phyloP scores from a whole-genome alignment of 176 grass and related monocot genomes.

The Oryza brachyantha region DNA sequence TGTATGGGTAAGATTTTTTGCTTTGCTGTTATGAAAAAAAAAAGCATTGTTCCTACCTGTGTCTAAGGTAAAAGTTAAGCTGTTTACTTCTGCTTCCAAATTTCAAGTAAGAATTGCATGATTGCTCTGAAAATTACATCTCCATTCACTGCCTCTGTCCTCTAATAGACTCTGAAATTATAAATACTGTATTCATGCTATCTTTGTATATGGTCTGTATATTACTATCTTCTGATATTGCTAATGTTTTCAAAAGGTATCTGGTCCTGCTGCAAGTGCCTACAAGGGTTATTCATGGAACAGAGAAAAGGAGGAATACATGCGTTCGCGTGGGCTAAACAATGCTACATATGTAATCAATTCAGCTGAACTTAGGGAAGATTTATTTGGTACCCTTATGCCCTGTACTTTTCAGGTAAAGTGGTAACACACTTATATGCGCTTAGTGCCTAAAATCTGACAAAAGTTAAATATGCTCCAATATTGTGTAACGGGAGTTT shows the following conservation, averaged over 20 bases:
- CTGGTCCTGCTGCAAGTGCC: conserved; percentile 71
- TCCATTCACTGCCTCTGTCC: not conserved
- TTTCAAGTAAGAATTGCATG: not conserved
- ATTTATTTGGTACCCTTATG: conserved; percentile 61
- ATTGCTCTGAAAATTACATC: not conserved
- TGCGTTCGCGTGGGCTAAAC: conserved; percentile 53
- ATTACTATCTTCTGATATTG: conserved; percentile 3
- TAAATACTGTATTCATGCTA: not conserved
- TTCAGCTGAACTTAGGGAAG: conserved; percentile 56
- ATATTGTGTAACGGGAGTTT: not conserved
- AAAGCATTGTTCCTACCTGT: no score
- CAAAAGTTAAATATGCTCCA: not conserved
- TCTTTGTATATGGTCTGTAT: conserved; percentile 10
- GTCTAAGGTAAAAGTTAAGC: no score
- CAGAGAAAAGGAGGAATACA: conserved; percentile 69
- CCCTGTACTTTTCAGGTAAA: conserved; percentile 70
- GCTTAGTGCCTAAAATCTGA: not conserved
- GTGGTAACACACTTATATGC: not conserved
- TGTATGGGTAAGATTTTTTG: not conserved
- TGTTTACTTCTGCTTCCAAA: not conserved
- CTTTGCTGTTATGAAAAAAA: not conserved
- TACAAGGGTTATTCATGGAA: conserved; percentile 67
- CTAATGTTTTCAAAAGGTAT: conserved; percentile 54
- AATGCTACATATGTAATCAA: conserved; percentile 60
- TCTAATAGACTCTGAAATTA: not conserved